These are phyloP conservation scores for Geopyxis carbonaria DNA, from an alignment of 495 filamentous ascomycete genomes.

Conservation along the genomic window DNA sequence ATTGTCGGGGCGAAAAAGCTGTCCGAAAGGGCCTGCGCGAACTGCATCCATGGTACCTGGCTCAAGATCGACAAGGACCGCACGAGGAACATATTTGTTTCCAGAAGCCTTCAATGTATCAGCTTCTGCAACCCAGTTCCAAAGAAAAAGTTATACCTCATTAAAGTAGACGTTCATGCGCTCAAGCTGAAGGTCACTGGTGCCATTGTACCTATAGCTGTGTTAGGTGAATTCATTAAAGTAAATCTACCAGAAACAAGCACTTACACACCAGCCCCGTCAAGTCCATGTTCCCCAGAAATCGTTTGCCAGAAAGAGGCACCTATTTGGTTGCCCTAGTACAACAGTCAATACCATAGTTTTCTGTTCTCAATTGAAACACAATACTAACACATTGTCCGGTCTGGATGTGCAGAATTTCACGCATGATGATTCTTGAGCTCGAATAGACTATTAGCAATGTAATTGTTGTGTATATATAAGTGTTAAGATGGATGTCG, in stretches of 20 bases:
- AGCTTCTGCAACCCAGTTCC: too few relatives aligned
- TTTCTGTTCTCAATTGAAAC: too few relatives aligned
- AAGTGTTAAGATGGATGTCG: too few relatives aligned
- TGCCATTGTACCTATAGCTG: slow-evolving; percentile 69
- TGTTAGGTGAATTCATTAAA: slow-evolving; percentile 10
- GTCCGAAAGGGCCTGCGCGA: slow-evolving; percentile 94
- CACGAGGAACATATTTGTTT: slow-evolving; percentile 99
- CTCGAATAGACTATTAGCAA: too few relatives aligned
- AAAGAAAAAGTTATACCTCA: slow-evolving; percentile 68
- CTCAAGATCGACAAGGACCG: slow-evolving; percentile 98
- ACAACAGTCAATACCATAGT: too few relatives aligned
- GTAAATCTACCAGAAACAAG: slow-evolving; percentile 3
- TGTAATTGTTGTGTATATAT: too few relatives aligned
- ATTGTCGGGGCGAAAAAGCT: slow-evolving; percentile 99
- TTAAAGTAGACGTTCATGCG: slow-evolving; percentile 99
- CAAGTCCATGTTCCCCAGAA: slow-evolving; percentile 97
- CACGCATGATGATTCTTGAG: slow-evolving; percentile 71
- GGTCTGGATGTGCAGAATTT: slow-evolving; percentile 97
- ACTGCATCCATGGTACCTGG: slow-evolving; percentile 99
- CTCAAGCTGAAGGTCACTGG: slow-evolving; percentile 96
- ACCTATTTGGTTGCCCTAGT: slow-evolving; percentile 99
- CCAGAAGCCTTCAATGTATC: slow-evolving; percentile 68
- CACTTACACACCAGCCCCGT: slow-evolving; percentile 80
- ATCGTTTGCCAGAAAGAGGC: slow-evolving; percentile 99
- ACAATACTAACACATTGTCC: slow-evolving; percentile 81